Percentiles rank a stretch among this genome's conserved stretches.
Conservation (phyloP, 495 filamentous ascomycete species). For the Lepraria neglecta region DNA sequence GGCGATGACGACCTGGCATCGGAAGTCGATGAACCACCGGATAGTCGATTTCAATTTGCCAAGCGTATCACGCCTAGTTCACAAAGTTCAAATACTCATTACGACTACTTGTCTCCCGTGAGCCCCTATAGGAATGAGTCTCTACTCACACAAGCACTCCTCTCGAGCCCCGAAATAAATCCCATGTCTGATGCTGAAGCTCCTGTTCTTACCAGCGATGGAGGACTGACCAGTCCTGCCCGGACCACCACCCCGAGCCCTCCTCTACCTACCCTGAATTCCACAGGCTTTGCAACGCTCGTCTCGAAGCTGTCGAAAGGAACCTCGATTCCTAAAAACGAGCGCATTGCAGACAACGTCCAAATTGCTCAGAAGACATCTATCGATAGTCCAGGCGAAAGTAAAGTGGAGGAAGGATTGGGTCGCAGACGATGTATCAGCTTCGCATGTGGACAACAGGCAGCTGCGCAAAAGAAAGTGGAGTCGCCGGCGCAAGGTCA, state of each 20-base stretch:
- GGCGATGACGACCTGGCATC: constrained; percentile 24
- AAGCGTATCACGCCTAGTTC: constrained; percentile 36
- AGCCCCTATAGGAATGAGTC: constrained; percentile 57
- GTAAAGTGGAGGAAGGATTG: constrained; percentile 49
- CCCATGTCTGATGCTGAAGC: constrained; percentile 35
- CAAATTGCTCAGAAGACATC: constrained; percentile 26
- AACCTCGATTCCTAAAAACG: neutral
- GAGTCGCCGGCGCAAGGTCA: constrained; percentile 4
- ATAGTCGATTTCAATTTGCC: constrained; percentile 30
- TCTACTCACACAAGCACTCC: constrained; percentile 71
- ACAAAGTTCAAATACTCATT: constrained; percentile 27
- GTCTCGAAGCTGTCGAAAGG: constrained; percentile 15
- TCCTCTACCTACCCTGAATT: constrained; percentile 47
- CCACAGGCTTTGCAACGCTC: constrained; percentile 8
- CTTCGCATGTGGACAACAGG: constrained; percentile 69
- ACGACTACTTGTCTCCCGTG: constrained; percentile 37
- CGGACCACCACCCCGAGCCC: constrained; percentile 84
- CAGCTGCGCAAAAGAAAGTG: constrained; percentile 6
- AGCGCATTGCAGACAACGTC: constrained; percentile 21
- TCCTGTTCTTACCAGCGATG: constrained; percentile 71
- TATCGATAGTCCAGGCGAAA: constrained; percentile 33
- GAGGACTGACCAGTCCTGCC: constrained; percentile 84
- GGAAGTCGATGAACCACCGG: constrained; percentile 51
- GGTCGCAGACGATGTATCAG: constrained; percentile 82
- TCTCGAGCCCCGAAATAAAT: constrained; percentile 53